A percentile compares a stretch with the other conserved stretches of the same genome.
These are phyloP conservation scores for Fraxinus nigra DNA, from an alignment of 305 asterid species.

Conservation along the genomic window DNA sequence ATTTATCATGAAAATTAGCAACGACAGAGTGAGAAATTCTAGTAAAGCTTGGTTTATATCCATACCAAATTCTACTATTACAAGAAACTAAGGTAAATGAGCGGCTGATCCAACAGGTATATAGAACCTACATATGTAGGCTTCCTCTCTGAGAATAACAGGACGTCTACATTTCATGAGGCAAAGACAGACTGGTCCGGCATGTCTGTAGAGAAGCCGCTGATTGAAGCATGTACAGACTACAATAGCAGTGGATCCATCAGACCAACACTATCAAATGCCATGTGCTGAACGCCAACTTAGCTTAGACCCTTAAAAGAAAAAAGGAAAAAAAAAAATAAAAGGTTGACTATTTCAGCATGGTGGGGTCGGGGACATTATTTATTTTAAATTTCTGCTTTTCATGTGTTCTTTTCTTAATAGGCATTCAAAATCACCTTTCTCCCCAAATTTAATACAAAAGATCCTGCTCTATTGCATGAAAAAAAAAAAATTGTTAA, in stretches of 20 bases:
- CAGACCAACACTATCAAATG: not conserved
- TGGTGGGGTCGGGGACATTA: not conserved
- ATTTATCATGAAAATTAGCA: not conserved
- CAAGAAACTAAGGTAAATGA: not conserved
- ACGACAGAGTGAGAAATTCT: not conserved
- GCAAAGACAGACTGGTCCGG: not conserved
- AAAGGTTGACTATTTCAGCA: not conserved
- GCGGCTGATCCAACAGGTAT: not conserved
- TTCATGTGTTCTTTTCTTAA: not conserved
- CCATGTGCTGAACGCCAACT: not conserved
- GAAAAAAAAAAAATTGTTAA: not conserved
- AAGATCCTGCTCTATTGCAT: conserved; percentile 1
- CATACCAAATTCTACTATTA: not conserved
- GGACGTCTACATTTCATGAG: not conserved
- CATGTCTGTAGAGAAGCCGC: not conserved
- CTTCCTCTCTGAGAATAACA: not conserved
- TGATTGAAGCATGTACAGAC: not conserved
- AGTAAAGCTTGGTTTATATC: not conserved
- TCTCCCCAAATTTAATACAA: not conserved
- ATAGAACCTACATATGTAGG: not conserved
- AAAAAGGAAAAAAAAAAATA: not conserved
- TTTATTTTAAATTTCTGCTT: not conserved
- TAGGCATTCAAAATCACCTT: not conserved
- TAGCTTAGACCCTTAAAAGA: not conserved
- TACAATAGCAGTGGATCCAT: not conserved